Conservation (phyloP, 2,329 filamentous ascomycete species). For the Botryosphaeria agaves region DNA sequence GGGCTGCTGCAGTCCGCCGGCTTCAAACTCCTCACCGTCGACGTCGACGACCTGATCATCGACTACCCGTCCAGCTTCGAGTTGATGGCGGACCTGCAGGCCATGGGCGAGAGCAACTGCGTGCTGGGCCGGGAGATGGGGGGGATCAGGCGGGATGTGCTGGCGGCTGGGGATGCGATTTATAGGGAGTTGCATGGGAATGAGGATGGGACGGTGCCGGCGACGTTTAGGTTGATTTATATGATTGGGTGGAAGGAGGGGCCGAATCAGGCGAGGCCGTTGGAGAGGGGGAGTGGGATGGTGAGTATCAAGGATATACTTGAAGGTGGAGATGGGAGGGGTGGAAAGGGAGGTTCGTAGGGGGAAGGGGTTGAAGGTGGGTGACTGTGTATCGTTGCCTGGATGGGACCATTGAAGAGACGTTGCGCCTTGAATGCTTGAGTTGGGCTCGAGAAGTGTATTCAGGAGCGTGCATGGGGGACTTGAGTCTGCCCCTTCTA, state of each 20-base stretch:
- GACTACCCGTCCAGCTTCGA: constrained; percentile 84
- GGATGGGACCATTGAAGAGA: no score
- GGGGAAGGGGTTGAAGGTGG: no score
- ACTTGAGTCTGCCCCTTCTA: no score
- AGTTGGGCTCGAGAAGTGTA: no score
- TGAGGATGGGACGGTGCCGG: constrained; percentile 53
- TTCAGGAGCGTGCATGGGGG: no score
- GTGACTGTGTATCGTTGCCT: no score
- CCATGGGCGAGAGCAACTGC: constrained; percentile 91
- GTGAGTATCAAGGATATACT: constrained; percentile 77
- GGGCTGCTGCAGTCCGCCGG: constrained; percentile 72
- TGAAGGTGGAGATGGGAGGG: constrained; percentile 19
- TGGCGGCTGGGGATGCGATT: constrained; percentile 76
- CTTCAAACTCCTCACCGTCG: constrained; percentile 91
- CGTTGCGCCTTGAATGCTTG: no score
- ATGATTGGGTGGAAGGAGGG: constrained; percentile 98
- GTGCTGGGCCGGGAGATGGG: constrained; percentile 73
- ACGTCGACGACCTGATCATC: constrained; percentile 92
- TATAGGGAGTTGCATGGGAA: constrained; percentile 71
- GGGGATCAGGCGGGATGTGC: constrained; percentile 57
- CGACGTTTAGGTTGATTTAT: constrained; percentile 88
- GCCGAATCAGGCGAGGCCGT: constrained; percentile 57
- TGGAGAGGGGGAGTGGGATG: constrained; percentile 70
- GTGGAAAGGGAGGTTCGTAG: neutral
- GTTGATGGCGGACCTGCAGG: constrained; percentile 83